Conservation (phyloP, 2,329 filamentous ascomycete species). For the Colletotrichum caudatum region DNA sequence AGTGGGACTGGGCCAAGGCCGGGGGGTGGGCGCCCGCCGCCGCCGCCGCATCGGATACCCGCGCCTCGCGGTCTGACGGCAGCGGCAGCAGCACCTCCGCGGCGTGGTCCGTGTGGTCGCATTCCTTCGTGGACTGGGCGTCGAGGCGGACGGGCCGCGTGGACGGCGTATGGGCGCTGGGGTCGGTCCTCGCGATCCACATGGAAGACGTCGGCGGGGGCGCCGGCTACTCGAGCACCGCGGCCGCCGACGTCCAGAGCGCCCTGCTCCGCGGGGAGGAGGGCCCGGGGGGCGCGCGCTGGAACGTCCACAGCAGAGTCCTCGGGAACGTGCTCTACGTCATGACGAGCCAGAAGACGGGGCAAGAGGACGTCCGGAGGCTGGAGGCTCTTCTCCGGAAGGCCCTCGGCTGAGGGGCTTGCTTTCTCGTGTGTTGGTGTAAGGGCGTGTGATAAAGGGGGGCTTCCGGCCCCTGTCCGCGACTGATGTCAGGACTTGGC, state of each 20-base stretch:
- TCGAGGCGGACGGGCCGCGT: slow-evolving; percentile 67
- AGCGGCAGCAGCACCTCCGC: fast-evolving
- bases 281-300: slow-evolving; percentile 43
- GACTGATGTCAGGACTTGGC: too few species aligned
- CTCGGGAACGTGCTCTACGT: slow-evolving; percentile 70
- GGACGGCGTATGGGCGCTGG: slow-evolving; percentile 77
- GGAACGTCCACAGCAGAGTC: slow-evolving; percentile 67
- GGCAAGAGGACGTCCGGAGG: slow-evolving; percentile 46
- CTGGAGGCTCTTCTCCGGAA: slow-evolving; percentile 50
- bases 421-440: not conserved
- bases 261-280: slow-evolving; percentile 3
- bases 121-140: slow-evolving; percentile 67
- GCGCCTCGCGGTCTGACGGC: not conserved
- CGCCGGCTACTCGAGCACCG: slow-evolving; percentile 61
- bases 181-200: slow-evolving; percentile 78
- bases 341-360: slow-evolving; percentile 65
- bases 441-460: too few species aligned
- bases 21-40: slow-evolving; percentile 53
- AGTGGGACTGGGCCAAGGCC: slow-evolving; percentile 67
- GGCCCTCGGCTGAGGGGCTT: not conserved
- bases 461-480: not conserved
- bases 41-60: not conserved
- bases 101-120: slow-evolving; percentile 80
- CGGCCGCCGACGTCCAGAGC: slow-evolving; percentile 58
- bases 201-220: slow-evolving; percentile 57